Conservation (phyloP, 345 rosid species). For the Salix udensis region DNA sequence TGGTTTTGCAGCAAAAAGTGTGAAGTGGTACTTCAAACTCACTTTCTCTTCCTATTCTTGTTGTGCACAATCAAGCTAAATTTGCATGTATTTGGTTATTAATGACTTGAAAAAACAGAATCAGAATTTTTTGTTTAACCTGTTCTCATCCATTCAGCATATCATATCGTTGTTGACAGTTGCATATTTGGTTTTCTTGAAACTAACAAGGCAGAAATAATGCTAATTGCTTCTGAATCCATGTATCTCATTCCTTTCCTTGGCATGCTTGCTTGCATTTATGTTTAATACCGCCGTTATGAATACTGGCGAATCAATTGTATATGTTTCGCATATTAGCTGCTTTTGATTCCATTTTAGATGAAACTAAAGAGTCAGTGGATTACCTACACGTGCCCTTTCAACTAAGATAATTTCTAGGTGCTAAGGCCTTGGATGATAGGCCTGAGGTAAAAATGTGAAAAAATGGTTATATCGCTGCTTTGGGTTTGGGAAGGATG, state of each 20-base stretch:
- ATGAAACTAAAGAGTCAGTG: not conserved
- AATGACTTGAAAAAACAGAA: not conserved
- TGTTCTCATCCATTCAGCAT: not conserved
- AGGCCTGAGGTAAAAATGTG: not conserved
- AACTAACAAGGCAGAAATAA: too few species aligned
- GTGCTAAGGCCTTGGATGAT: not conserved
- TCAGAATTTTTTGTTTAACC: not conserved
- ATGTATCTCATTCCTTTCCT: too few species aligned
- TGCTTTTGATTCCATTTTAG: not conserved
- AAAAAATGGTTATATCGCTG: not conserved
- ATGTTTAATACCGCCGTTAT: too few species aligned
- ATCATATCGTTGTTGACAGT: not conserved
- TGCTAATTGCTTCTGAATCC: not conserved
- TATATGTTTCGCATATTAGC: not conserved
- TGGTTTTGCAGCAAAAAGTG: slow-evolving; percentile 77
- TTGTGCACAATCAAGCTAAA: not conserved
- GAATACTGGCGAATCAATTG: too few species aligned
- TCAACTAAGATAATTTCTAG: not conserved
- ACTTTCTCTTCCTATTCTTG: not conserved
- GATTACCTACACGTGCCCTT: not conserved
- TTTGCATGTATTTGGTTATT: not conserved
- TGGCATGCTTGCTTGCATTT: too few species aligned
- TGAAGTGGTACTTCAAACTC: slow-evolving; percentile 42
- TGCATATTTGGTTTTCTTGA: not conserved
- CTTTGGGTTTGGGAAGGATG: not conserved